Evolutionary conservation across 2,329 filamentous ascomycete species (phyloP).

Genomic region (Herpotrichia juniperi): DNA sequence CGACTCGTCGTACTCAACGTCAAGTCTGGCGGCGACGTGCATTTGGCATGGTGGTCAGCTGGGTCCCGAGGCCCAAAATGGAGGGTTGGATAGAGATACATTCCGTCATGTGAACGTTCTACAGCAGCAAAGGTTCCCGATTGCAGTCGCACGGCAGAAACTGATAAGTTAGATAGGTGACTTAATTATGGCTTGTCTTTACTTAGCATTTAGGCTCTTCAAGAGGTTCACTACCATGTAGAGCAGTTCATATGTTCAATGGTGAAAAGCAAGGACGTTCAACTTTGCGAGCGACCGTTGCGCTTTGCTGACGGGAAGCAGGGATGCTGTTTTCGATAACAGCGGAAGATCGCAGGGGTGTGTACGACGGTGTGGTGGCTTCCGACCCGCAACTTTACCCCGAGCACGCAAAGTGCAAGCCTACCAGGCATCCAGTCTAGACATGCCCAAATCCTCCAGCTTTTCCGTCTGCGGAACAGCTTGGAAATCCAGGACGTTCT

Average conservation of each 20-base stretch:
- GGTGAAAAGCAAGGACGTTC: not conserved
- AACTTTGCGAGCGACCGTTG: constrained; percentile 12
- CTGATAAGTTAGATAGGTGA: not conserved
- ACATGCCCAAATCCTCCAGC: constrained; percentile 1
- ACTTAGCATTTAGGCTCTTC: not conserved
- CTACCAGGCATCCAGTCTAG: constrained; percentile 5
- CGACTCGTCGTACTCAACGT: constrained; percentile 23
- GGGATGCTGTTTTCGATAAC: constrained; percentile 35
- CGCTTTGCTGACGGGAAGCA: constrained; percentile 32
- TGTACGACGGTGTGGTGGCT: constrained; percentile 27
- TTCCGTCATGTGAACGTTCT: constrained; percentile 11
- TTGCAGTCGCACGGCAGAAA: constrained; percentile 13
- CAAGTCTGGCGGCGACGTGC: constrained; percentile 35
- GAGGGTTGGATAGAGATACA: not conserved
- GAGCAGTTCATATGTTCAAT: not conserved
- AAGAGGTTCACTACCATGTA: not conserved
- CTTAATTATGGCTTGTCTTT: not conserved
- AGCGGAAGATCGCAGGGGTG: constrained; percentile 39
- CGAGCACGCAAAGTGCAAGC: constrained; percentile 17
- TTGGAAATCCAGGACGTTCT: constrained; percentile 4
- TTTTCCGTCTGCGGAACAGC: constrained; percentile 14
- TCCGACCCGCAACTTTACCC: constrained; percentile 29
- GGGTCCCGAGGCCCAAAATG: constrained; percentile 15
- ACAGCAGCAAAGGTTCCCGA: constrained; percentile 21
- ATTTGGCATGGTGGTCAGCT: constrained; percentile 36